Conservation (phyloP, 768 basidiomycete genomes). For the Leucocoprinus birnbaumii region DNA sequence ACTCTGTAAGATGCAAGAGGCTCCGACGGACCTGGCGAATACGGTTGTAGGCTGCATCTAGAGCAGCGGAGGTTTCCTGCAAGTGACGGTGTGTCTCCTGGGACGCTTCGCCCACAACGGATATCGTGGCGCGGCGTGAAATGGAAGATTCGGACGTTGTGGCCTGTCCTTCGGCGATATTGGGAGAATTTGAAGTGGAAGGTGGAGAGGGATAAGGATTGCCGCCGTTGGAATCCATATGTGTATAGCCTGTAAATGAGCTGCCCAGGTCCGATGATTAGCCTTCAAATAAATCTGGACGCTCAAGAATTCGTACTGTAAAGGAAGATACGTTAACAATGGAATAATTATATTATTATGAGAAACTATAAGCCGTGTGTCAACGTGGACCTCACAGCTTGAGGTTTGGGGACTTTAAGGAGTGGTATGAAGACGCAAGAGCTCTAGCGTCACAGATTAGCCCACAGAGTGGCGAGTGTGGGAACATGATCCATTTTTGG, state of each 20-base stretch:
- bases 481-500: too few species aligned
- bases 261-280: conserved; percentile 1
- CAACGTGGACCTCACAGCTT: too few species aligned
- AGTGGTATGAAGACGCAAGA: too few species aligned
- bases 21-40: conserved; percentile 53
- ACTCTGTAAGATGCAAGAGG: conserved; percentile 41
- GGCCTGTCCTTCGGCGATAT: conserved; percentile 10
- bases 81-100: conserved; percentile 32
- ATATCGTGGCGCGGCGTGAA: conserved; percentile 9
- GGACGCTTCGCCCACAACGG: conserved; percentile 13
- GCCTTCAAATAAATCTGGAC: background rate
- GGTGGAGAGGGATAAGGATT: conserved; percentile 28
- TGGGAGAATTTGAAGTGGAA: conserved; percentile 20
- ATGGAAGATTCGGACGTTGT: conserved; percentile 4
- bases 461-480: too few species aligned
- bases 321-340: background rate
- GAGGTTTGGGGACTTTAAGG: too few species aligned
- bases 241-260: conserved; percentile 4
- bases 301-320: background rate
- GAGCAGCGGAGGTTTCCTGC: conserved; percentile 48
- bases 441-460: background rate
- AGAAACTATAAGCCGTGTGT: too few species aligned
- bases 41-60: conserved; percentile 53
- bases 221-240: conserved; percentile 21
- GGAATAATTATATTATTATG: background rate